Evolutionary conservation across 225 moss, liverwort and hornwort species (phyloP).

Genomic region (Bryum argenteum): DNA sequence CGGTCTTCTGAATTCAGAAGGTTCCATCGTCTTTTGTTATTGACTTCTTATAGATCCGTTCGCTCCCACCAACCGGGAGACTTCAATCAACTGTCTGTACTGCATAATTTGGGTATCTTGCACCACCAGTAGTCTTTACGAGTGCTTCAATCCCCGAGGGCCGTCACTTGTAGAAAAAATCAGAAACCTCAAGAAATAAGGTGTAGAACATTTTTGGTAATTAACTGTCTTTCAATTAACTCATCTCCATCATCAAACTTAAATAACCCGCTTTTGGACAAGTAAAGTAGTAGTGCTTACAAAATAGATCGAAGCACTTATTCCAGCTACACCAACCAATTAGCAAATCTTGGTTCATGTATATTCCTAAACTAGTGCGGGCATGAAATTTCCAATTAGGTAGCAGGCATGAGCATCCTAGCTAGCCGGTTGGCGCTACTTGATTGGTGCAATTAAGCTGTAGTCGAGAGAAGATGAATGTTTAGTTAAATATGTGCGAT

Average conservation of each 20-base stretch:
- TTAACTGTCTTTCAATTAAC: no score
- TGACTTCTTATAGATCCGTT: not conserved
- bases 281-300: not conserved
- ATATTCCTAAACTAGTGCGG: not conserved
- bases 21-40: not conserved
- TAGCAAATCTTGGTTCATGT: not conserved
- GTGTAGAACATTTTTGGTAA: not conserved
- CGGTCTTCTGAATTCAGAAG: not conserved
- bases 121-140: not conserved
- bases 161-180: not conserved
- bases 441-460: not conserved
- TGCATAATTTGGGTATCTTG: not conserved
- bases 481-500: not conserved
- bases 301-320: not conserved
- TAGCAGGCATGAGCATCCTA: not conserved
- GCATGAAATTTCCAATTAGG: not conserved
- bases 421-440: not conserved
- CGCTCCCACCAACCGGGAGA: not conserved
- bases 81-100: constrained; percentile 5
- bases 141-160: not conserved
- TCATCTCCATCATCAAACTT: not conserved
- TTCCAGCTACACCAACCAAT: not conserved
- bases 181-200: not conserved
- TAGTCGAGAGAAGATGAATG: not conserved
- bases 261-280: not conserved